Evolutionary conservation across 2,329 filamentous ascomycete species (phyloP).

Genomic region (Penicillium hordei): DNA sequence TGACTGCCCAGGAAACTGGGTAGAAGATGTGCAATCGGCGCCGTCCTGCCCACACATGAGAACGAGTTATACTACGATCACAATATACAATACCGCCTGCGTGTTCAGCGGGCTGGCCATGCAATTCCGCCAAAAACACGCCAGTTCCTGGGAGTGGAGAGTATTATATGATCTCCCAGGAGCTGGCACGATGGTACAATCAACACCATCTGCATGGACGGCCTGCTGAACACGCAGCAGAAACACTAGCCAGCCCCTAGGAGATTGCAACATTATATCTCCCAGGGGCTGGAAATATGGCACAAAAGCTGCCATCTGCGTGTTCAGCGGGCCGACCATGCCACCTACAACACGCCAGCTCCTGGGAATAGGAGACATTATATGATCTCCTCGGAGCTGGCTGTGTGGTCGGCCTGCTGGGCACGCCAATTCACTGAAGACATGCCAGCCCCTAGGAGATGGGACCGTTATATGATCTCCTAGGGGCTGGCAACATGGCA

Average conservation of each 20-base stretch:
- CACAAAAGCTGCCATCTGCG: background rate
- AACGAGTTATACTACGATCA: background rate
- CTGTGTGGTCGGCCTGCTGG: background rate
- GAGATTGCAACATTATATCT: background rate
- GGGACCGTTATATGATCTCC: background rate
- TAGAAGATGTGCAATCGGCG: background rate
- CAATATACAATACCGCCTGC: background rate
- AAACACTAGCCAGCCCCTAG: background rate
- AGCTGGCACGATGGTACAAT: background rate
- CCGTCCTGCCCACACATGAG: background rate
- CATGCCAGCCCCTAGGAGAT: background rate
- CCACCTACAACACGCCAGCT: background rate
- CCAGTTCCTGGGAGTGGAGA: background rate
- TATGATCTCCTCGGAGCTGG: background rate
- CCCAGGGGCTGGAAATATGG: background rate
- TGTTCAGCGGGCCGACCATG: background rate
- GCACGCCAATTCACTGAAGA: background rate
- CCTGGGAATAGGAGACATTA: background rate
- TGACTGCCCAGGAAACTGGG: background rate
- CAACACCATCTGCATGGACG: background rate
- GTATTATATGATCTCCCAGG: background rate
- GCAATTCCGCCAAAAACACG: background rate
- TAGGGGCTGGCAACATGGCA: background rate
- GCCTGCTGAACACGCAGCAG: background rate
- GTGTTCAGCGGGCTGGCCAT: background rate